These are phyloP conservation scores for Chrysosphaeria jannelii DNA, from an alignment of 2,329 filamentous ascomycete genomes.

Conservation along the genomic window DNA sequence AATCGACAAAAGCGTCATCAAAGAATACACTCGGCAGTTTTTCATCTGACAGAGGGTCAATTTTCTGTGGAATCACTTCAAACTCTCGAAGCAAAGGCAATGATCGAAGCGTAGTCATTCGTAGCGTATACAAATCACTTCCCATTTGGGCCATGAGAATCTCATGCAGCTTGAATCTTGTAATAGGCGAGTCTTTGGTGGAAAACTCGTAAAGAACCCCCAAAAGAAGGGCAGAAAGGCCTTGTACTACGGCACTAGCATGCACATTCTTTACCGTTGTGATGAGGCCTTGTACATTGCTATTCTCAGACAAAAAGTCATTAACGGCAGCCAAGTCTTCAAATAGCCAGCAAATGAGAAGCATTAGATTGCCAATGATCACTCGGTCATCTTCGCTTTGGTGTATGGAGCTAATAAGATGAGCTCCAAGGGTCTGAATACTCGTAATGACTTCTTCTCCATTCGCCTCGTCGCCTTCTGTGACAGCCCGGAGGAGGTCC, in stretches of 20 bases:
- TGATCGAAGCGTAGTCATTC: constrained; percentile 45
- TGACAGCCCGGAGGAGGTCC: constrained; percentile 46
- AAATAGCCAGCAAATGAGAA: constrained; percentile 70
- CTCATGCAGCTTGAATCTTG: constrained; percentile 50
- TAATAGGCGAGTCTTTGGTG: constrained; percentile 80
- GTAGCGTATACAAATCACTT: constrained; percentile 64
- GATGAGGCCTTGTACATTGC: constrained; percentile 64
- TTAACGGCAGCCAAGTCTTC: constrained; percentile 79
- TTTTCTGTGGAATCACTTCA: constrained; percentile 50
- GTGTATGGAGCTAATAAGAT: constrained; percentile 55
- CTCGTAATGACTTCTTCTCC: constrained; percentile 90
- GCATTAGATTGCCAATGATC: constrained; percentile 62
- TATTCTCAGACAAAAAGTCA: constrained; percentile 75
- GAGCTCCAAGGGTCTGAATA: constrained; percentile 63
- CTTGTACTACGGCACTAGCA: constrained; percentile 40
- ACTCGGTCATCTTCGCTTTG: constrained; percentile 50
- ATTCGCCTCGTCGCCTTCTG: constrained; percentile 61
- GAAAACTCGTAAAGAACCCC: constrained; percentile 91
- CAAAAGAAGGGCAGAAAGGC: constrained; percentile 56
- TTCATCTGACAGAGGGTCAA: constrained; percentile 17
- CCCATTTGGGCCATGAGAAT: constrained; percentile 50
- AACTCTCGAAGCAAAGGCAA: constrained; percentile 64
- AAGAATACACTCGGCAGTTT: constrained; percentile 57
- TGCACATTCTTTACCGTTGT: constrained; percentile 34
- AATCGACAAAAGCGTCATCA: constrained; percentile 64